These are phyloP conservation scores for Amauroascus niger DNA, from an alignment of 2,329 filamentous ascomycete genomes.

Conservation along the genomic window DNA sequence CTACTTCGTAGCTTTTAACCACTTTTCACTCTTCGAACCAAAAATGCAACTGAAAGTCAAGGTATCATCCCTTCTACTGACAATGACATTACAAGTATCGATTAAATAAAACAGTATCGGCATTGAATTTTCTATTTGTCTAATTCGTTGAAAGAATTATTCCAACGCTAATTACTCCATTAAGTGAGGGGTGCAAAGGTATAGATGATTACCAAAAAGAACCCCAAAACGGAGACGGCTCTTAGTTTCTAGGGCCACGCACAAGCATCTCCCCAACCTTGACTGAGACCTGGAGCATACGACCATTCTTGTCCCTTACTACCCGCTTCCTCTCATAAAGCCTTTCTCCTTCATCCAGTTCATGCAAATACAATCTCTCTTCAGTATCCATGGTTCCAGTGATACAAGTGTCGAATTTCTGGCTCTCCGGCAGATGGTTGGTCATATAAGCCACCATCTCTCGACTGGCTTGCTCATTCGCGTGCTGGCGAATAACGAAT, in stretches of 20 bases:
- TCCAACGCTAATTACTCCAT: no score
- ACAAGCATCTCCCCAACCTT: slow-evolving; percentile 15
- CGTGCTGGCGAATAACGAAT: slow-evolving; percentile 6
- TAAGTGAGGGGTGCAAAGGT: no score
- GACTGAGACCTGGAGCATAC: slow-evolving; percentile 8
- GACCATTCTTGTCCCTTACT: not conserved
- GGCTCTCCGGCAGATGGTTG: not conserved
- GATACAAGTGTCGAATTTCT: slow-evolving; percentile 7
- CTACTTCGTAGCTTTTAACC: not conserved
- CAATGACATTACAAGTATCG: not conserved
- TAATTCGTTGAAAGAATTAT: not conserved
- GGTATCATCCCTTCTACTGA: not conserved
- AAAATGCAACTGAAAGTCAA: no score
- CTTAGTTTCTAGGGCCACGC: slow-evolving; percentile 14
- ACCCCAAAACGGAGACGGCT: no score
- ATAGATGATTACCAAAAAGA: no score
- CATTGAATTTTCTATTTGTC: not conserved
- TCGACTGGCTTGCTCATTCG: slow-evolving; percentile 12
- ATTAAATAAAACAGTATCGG: not conserved
- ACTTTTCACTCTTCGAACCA: not conserved
- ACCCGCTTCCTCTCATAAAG: slow-evolving; percentile 13
- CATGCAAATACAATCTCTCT: slow-evolving; percentile 8
- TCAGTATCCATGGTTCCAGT: slow-evolving; percentile 12
- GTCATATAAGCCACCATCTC: slow-evolving; percentile 8
- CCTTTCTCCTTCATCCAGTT: slow-evolving; percentile 12